Evolutionary conservation across 768 basidiomycete genomes (phyloP).

Genomic region (Holtermannia corniformis): DNA sequence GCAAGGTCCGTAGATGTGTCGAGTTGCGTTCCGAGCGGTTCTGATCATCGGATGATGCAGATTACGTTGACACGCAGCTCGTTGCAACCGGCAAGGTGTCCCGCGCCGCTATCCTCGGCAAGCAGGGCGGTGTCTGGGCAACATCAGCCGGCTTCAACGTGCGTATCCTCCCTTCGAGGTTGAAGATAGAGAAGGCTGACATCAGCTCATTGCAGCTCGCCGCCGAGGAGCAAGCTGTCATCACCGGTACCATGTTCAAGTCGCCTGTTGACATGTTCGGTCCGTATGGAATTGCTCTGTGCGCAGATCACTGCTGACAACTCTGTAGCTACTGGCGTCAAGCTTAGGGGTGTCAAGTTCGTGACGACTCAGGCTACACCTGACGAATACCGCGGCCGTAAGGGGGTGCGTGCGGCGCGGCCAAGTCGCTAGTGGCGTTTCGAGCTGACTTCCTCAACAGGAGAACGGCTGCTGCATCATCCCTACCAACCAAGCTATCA

Average conservation of each 20-base stretch:
- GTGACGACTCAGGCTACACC: conserved; percentile 51
- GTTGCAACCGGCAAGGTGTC: conserved; percentile 63
- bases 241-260: conserved; percentile 47
- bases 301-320: neutral
- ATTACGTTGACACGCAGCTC: conserved; percentile 72
- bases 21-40: too few relatives aligned
- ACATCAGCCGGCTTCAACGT: conserved; percentile 53
- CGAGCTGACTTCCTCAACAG: conserved; percentile 44
- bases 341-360: conserved; percentile 62
- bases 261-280: conserved; percentile 44
- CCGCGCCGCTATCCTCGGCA: conserved; percentile 68
- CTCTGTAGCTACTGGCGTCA: conserved; percentile 51
- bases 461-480: conserved; percentile 63
- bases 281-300: conserved; percentile 10
- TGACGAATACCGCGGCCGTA: conserved; percentile 65
- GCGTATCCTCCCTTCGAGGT: conserved; percentile 27
- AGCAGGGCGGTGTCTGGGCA: conserved; percentile 70
- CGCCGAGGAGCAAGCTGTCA: conserved; percentile 54
- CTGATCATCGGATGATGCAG: too few relatives aligned
- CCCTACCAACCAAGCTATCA: conserved; percentile 74
- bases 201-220: conserved; percentile 55
- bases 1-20: too few relatives aligned
- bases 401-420: conserved; percentile 54
- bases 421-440: too few relatives aligned
- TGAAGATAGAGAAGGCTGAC: neutral